Evolutionary conservation across 164 flowering plant species (phyloP).

Genomic region (Malania oleifera): DNA sequence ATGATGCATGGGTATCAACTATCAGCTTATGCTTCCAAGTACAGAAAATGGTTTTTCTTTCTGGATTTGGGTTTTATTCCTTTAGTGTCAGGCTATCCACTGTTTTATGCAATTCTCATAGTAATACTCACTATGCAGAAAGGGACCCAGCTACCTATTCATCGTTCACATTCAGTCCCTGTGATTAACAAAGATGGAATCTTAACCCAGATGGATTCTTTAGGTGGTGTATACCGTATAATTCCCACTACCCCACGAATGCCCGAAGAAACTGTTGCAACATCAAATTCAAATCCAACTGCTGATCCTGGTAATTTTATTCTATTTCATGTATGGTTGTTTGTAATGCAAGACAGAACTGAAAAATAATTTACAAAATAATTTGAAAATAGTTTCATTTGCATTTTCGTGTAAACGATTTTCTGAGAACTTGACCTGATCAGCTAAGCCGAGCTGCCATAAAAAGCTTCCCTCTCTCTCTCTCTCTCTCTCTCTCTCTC

Average conservation of each 20-base stretch:
- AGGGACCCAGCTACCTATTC: constrained; percentile 31
- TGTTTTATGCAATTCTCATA: constrained; percentile 5
- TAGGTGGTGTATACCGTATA: constrained; percentile 41
- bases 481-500: too few relatives aligned
- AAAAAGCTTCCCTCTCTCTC: too few relatives aligned
- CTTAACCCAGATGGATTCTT: constrained; percentile 29
- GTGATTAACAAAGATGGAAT: constrained; percentile 47
- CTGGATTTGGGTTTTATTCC: background rate
- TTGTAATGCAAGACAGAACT: background rate
- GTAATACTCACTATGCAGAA: constrained; percentile 37
- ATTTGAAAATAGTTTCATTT: too few relatives aligned
- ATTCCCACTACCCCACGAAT: constrained; percentile 43
- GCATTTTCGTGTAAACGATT: too few relatives aligned
- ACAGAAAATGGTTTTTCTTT: background rate
- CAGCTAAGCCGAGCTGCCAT: too few relatives aligned
- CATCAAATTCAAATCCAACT: constrained; percentile 15
- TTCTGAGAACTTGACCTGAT: too few relatives aligned
- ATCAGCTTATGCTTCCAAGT: background rate
- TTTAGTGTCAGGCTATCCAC: background rate
- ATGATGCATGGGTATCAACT: background rate
- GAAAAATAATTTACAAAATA: too few relatives aligned
- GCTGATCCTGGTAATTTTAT: constrained; percentile 26
- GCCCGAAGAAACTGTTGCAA: constrained; percentile 15
- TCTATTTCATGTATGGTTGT: constrained; percentile 5
- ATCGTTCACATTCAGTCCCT: constrained; percentile 72